Evolutionary conservation across 2,329 filamentous ascomycete genomes (phyloP), one percentile per base, ranked within the genome.

Genomic region (Phaeosphaeriaceae sp.): DNA sequence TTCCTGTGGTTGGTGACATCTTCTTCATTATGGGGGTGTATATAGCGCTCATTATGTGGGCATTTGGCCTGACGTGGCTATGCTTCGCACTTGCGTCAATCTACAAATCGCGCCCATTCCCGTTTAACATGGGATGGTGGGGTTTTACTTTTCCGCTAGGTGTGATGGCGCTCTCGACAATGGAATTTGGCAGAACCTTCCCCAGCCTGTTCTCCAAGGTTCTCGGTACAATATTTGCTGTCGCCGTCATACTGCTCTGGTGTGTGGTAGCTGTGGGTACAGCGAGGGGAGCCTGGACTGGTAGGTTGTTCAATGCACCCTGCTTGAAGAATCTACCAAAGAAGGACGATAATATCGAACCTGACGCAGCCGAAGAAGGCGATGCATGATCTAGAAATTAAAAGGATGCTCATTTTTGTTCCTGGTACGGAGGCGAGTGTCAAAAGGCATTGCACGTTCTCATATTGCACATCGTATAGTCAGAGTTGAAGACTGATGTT

Each of bases 111-210:
- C 64, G 67, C 23, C 66, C 65, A 15, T 82, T 85, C 52, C 81
- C 82, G 0, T 85, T 86, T 66, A 85, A 86, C 60, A 82, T 85
- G 70, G 83, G 83, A 12, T 84, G 83, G 82, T 86, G 81, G 82
- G 81, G 80, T 2, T 85, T 85, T 50, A 83, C 79, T 0, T 86
- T 86, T 55, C 83, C 83, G 0, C 60, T 84, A 2, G 83, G 83
- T 2, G 83, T 84, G 0, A 85, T 80, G 64, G 77, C 83, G 0
- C 68, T 79, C 7, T 76, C 70, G 26, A 82, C 80, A 0, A 75
- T 75, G 3, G 68, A 74, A 38, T 72, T 82, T 48, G 81, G 79
- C 1, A 69, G 74, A 17, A 79, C 84, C 51, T 74, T 86, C 50
- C 78, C 80, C 0, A 84, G 78, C 29, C 43, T 64, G 12, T 84